Percentiles rank a stretch among this genome's conserved stretches.
These are phyloP conservation scores for Tetradesmus lagerheimii DNA, from an alignment of 139 green algal genomes.

Conservation along the genomic window DNA sequence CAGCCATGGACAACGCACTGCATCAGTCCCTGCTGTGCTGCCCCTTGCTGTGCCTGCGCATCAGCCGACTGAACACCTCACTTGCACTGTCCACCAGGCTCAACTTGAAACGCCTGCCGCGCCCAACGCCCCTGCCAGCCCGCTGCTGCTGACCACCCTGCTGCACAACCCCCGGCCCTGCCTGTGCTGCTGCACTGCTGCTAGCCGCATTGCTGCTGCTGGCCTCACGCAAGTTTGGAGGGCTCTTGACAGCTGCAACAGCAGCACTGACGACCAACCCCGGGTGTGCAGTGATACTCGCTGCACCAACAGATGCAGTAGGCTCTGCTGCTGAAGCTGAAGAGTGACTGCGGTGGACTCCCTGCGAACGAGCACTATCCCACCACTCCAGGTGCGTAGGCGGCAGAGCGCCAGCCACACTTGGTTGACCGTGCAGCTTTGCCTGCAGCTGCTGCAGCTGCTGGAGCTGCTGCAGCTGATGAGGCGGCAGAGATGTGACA, in stretches of 20 bases:
- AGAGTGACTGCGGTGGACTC: neutral
- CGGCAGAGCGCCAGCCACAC: neutral
- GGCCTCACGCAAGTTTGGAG: neutral
- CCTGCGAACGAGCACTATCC: neutral
- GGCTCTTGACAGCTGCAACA: neutral
- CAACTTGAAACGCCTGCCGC: neutral
- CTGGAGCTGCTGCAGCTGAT: neutral
- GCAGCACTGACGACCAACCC: neutral
- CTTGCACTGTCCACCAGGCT: slow-evolving; percentile 26
- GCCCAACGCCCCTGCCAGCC: neutral
- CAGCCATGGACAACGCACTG: too few species aligned
- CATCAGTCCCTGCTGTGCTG: neutral
- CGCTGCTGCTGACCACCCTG: neutral
- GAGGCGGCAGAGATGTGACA: neutral
- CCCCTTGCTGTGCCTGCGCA: neutral
- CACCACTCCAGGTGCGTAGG: neutral
- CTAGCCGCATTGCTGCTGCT: neutral
- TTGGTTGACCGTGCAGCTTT: neutral
- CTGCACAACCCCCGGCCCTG: neutral
- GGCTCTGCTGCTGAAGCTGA: neutral
- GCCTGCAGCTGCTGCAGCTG: neutral
- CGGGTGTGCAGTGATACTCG: neutral
- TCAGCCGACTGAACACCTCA: slow-evolving; percentile 14
- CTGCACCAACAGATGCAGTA: neutral
- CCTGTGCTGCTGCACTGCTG: neutral